These are phyloP conservation scores for Fusarium sterilihyphosum DNA, from an alignment of 2,329 filamentous ascomycete species.

Conservation along the genomic window DNA sequence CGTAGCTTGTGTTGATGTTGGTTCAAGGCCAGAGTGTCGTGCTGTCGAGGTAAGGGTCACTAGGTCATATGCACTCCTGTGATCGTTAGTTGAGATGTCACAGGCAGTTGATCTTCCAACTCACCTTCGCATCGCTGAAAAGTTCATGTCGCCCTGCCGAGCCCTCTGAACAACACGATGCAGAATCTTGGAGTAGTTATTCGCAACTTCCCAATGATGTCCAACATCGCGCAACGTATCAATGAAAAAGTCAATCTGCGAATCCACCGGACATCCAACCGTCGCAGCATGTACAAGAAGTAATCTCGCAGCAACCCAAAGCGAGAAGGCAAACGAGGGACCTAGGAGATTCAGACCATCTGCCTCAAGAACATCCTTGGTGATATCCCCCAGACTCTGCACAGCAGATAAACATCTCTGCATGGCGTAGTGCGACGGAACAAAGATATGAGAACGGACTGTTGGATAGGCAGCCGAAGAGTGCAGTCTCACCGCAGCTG, in stretches of 20 bases:
- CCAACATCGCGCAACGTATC: slow-evolving; percentile 54
- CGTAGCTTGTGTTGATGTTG: slow-evolving; percentile 51
- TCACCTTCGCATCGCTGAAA: slow-evolving; percentile 54
- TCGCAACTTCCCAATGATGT: slow-evolving; percentile 56
- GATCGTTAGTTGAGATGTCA: neutral
- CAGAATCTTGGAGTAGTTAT: slow-evolving; percentile 54
- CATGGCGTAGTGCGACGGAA: slow-evolving; percentile 57
- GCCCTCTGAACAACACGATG: slow-evolving; percentile 51
- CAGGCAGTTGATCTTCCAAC: neutral
- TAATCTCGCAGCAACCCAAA: slow-evolving; percentile 55
- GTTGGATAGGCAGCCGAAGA: slow-evolving; percentile 56
- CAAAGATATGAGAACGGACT: slow-evolving; percentile 52
- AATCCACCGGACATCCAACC: slow-evolving; percentile 49
- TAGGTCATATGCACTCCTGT: slow-evolving; percentile 53
- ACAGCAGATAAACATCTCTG: slow-evolving; percentile 57
- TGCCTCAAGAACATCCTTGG: slow-evolving; percentile 55
- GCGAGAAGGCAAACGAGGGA: slow-evolving; percentile 56
- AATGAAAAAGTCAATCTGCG: slow-evolving; percentile 56
- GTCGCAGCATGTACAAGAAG: slow-evolving; percentile 55
- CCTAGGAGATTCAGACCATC: slow-evolving; percentile 55
- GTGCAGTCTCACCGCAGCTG: slow-evolving; percentile 55
- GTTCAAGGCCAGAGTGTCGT: slow-evolving; percentile 51
- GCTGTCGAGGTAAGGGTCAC: slow-evolving; percentile 50
- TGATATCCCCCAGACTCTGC: slow-evolving; percentile 55
- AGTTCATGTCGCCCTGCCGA: slow-evolving; percentile 49